Conservation (phyloP, 495 filamentous ascomycete genomes). For the Stereocaulon alpinum region DNA sequence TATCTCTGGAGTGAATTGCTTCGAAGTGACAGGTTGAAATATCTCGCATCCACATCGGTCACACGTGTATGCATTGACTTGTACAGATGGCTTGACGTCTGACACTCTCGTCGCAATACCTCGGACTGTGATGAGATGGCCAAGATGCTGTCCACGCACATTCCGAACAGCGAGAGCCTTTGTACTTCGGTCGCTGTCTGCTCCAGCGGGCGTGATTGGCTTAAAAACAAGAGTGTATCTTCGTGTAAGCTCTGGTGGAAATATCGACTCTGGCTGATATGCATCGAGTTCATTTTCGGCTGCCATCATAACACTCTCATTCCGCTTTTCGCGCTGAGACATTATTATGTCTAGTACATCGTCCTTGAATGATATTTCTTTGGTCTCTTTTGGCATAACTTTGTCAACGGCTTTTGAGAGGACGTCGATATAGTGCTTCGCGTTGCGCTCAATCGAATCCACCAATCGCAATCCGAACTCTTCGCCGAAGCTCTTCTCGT, state of each 20-base stretch:
- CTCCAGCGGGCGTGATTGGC: constrained; percentile 61
- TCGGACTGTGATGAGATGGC: constrained; percentile 84
- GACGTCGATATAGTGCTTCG: constrained; percentile 91
- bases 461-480: constrained; percentile 60
- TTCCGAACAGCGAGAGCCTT: constrained; percentile 91
- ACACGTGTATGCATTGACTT: constrained; percentile 95
- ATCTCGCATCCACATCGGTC: constrained; percentile 94
- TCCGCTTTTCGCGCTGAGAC: constrained; percentile 78
- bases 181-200: constrained; percentile 46
- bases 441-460: constrained; percentile 75
- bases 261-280: constrained; percentile 44
- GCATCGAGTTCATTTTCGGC: constrained; percentile 59
- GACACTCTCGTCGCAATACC: constrained; percentile 93
- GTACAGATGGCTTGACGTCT: constrained; percentile 94
- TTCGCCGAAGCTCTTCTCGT: constrained; percentile 57
- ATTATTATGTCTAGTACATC: constrained; percentile 96
- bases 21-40: constrained; percentile 90
- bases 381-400: constrained; percentile 68
- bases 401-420: constrained; percentile 80
- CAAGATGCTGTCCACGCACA: constrained; percentile 84
- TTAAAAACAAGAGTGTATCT: constrained; percentile 95
- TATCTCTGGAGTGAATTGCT: constrained; percentile 76
- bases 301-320: constrained; percentile 58
- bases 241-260: constrained; percentile 83
- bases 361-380: constrained; percentile 85